A percentile compares a stretch with the other conserved stretches of the same genome.
phyloP scores from a whole-genome alignment of 768 basidiomycete species.

The Arthromyces matolae region DNA sequence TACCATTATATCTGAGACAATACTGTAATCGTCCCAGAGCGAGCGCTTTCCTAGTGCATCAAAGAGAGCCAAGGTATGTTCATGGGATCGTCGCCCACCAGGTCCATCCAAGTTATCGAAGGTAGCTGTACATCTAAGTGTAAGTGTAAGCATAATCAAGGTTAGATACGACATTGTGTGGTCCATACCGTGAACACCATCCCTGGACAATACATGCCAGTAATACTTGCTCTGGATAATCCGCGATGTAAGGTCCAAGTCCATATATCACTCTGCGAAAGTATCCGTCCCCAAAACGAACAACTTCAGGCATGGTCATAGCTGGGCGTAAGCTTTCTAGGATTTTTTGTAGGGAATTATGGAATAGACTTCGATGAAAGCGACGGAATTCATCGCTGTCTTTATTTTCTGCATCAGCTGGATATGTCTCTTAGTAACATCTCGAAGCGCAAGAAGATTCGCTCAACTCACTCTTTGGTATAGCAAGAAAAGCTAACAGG shows the following conservation, averaged over 20 bases:
- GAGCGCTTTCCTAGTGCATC: slow-evolving; percentile 12
- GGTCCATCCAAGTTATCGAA: slow-evolving; percentile 18
- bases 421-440: slow-evolving; percentile 1
- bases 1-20: not conserved
- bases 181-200: slow-evolving; percentile 28
- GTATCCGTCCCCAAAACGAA: slow-evolving; percentile 27
- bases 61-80: slow-evolving; percentile 17
- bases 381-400: slow-evolving; percentile 19
- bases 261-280: slow-evolving; percentile 24
- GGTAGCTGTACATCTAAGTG: slow-evolving; percentile 14
- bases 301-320: slow-evolving; percentile 27
- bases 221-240: slow-evolving; percentile 35
- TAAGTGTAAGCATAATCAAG: slow-evolving; percentile 14
- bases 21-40: not conserved
- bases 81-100: slow-evolving; percentile 12
- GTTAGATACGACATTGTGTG: not conserved
- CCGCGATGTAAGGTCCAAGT: slow-evolving; percentile 32
- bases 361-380: slow-evolving; percentile 29
- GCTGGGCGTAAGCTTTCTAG: slow-evolving; percentile 19
- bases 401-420: slow-evolving; percentile 5
- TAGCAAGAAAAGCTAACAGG: slow-evolving; percentile 17
- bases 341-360: slow-evolving; percentile 22
- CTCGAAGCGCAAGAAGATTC: no score
- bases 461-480: slow-evolving; percentile 23
- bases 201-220: slow-evolving; percentile 29